These are phyloP conservation scores for Hymenoscyphus repandus DNA, from an alignment of 2,329 filamentous ascomycete species.

Conservation along the genomic window DNA sequence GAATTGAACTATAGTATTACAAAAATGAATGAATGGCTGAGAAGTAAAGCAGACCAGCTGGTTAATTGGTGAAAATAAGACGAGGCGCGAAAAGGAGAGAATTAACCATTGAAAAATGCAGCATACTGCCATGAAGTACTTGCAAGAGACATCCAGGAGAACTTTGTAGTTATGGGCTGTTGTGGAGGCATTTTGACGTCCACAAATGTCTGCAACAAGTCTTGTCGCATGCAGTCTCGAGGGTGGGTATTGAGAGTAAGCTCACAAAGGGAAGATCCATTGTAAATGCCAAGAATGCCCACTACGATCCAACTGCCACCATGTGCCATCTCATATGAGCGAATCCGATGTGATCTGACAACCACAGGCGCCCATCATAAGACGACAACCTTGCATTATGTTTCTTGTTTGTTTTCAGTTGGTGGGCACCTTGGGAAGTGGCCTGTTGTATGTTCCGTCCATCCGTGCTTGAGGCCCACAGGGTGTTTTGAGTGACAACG, in stretches of 20 bases:
- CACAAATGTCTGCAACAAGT: background rate
- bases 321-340: background rate
- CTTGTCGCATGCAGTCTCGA: background rate
- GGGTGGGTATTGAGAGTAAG: background rate
- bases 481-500: no score
- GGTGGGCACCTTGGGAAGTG: background rate
- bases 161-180: background rate
- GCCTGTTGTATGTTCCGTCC: no score
- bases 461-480: no score
- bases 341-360: background rate
- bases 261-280: background rate
- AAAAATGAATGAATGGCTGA: slow-evolving; percentile 7
- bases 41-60: slow-evolving; percentile 10
- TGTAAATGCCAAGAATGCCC: background rate
- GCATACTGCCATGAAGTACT: background rate
- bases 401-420: background rate
- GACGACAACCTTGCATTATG: background rate
- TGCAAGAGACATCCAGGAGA: background rate
- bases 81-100: slow-evolving; percentile 1
- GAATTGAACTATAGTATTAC: background rate
- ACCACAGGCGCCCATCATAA: background rate
- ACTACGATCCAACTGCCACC: background rate
- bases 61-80: background rate
- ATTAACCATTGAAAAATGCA: background rate
- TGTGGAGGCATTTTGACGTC: background rate